Conservation (phyloP, 257 asterid species). For the Phtheirospermum japonicum region DNA sequence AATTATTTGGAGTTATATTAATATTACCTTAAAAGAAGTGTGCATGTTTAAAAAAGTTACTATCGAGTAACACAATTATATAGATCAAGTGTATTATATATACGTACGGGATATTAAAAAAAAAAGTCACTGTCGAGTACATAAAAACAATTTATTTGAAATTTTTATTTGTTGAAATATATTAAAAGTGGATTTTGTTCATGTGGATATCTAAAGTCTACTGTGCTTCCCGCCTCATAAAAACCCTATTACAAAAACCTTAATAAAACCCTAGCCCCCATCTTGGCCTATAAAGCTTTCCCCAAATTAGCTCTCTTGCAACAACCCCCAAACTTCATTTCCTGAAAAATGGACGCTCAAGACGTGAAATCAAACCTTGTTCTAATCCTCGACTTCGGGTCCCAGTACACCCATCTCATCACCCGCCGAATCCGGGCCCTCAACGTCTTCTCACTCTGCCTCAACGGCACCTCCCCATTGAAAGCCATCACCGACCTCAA, state of each 20-base stretch:
- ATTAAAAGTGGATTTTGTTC: no score
- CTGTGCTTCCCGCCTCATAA: background rate
- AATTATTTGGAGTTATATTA: no score
- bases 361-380: slow-evolving; percentile 56
- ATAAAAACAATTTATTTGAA: no score
- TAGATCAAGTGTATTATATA: no score
- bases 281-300: background rate
- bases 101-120: no score
- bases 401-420: slow-evolving; percentile 96
- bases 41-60: no score
- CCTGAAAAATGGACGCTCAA: slow-evolving; percentile 48
- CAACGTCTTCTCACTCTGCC: slow-evolving; percentile 74
- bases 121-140: no score
- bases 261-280: slow-evolving; percentile 10
- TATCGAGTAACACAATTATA: no score
- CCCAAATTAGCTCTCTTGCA: background rate
- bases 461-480: slow-evolving; percentile 77
- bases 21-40: no score
- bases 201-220: no score
- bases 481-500: slow-evolving; percentile 52
- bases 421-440: slow-evolving; percentile 88
- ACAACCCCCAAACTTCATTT: background rate
- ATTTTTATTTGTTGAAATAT: no score
- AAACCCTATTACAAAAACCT: background rate
- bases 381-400: slow-evolving; percentile 73